Evolutionary conservation across 2,329 filamentous ascomycete genomes (phyloP).

Genomic region (Sporothrix mexicana): DNA sequence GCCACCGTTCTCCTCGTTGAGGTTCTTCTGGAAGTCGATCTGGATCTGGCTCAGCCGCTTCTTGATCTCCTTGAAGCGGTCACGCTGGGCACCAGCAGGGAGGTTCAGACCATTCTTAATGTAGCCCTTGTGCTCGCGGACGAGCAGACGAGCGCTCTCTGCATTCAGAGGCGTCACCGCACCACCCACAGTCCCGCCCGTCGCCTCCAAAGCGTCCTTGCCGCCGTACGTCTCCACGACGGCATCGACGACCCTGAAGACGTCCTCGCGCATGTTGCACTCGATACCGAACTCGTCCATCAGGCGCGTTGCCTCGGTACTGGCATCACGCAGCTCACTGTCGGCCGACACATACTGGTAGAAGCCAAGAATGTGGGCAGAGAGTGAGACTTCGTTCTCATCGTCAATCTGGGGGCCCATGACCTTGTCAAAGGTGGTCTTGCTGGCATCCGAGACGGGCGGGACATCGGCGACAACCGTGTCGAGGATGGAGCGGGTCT

Average conservation of each 20-base stretch:
- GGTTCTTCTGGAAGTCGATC: constrained; percentile 78
- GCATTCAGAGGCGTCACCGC: constrained; percentile 58
- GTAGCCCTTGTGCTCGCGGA: constrained; percentile 79
- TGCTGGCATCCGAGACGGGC: constrained; percentile 54
- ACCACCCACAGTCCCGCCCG: constrained; percentile 38
- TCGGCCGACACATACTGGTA: constrained; percentile 79
- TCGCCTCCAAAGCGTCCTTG: constrained; percentile 55
- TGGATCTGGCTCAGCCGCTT: constrained; percentile 75
- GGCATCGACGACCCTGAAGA: constrained; percentile 70
- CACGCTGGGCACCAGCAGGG: constrained; percentile 70
- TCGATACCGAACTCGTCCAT: constrained; percentile 81
- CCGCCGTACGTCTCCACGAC: constrained; percentile 57
- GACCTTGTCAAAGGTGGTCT: constrained; percentile 61
- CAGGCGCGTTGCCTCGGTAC: constrained; percentile 75
- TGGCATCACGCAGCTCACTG: constrained; percentile 72
- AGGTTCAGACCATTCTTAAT: constrained; percentile 77
- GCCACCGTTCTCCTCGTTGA: constrained; percentile 83
- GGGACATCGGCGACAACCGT: constrained; percentile 67
- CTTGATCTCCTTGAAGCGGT: constrained; percentile 86
- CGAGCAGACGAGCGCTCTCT: constrained; percentile 73
- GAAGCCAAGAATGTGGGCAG: constrained; percentile 73
- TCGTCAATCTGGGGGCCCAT: constrained; percentile 72
- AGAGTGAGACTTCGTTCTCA: constrained; percentile 68
- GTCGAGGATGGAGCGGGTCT: constrained; percentile 69
- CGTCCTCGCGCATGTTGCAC: constrained; percentile 79